Percentiles rank a stretch among this genome's conserved stretches.
Evolutionary conservation across 2,329 filamentous ascomycete genomes (phyloP).

Genomic region (Aspergillus piperis): DNA sequence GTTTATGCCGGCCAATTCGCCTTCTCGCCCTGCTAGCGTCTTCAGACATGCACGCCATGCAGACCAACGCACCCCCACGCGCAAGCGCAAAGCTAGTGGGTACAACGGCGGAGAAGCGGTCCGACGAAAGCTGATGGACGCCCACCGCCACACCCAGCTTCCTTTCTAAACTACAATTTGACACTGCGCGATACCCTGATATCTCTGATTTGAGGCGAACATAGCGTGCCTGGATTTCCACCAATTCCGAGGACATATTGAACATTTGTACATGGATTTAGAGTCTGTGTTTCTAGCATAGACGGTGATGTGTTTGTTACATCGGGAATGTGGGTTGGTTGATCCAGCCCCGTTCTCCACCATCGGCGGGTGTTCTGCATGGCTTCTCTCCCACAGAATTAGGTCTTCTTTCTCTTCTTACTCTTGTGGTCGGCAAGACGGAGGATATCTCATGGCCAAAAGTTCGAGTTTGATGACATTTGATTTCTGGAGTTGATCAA

Average conservation of each 20-base stretch:
- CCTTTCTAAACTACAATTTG: constrained; percentile 31
- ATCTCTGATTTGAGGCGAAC: not conserved
- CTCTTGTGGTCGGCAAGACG: constrained; percentile 9
- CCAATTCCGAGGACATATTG: not conserved
- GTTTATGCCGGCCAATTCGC: constrained; percentile 48
- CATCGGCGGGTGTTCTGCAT: not conserved
- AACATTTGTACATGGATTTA: not conserved
- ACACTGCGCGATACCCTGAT: not conserved
- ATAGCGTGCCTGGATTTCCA: constrained; percentile 1
- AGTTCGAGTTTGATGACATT: constrained; percentile 19
- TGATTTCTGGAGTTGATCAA: constrained; percentile 13
- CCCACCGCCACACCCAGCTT: constrained; percentile 42
- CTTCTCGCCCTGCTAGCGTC: constrained; percentile 44
- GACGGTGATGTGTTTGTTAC: not conserved
- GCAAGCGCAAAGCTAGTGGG: constrained; percentile 42
- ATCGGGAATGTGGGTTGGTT: not conserved
- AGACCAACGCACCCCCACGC: constrained; percentile 43
- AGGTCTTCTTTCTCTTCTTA: not conserved
- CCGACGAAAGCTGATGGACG: constrained; percentile 47
- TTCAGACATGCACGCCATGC: constrained; percentile 44
- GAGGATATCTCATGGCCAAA: constrained; percentile 16
- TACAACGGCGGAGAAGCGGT: constrained; percentile 45
- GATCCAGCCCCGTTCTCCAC: not conserved
- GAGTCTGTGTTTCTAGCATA: not conserved
- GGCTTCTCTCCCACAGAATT: not conserved